These are phyloP conservation scores for Trichothecium sympodiale DNA, from an alignment of 2,329 filamentous ascomycete genomes.

Conservation along the genomic window DNA sequence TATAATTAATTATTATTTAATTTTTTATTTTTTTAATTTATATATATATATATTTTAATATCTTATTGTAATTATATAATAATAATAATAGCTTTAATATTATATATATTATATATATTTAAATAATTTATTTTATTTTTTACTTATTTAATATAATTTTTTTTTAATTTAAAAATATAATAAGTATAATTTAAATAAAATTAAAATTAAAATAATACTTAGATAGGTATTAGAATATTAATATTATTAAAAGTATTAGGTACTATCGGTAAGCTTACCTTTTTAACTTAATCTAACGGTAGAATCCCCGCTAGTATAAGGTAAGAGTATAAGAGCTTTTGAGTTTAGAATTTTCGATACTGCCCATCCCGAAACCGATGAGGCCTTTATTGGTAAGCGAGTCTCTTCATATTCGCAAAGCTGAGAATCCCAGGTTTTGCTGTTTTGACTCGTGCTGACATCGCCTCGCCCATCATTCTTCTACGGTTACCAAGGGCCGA, in stretches of 20 bases:
- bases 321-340: not conserved
- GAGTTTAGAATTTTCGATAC: too few relatives aligned
- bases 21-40: too few relatives aligned
- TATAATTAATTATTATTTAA: constrained; percentile 1
- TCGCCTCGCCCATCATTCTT: too few relatives aligned
- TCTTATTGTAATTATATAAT: not conserved
- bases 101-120: not conserved
- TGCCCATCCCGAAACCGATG: too few relatives aligned
- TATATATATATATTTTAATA: constrained; percentile 1
- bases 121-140: not conserved
- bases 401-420: too few relatives aligned
- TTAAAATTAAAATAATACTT: not conserved
- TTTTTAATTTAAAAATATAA: not conserved
- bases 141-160: not conserved
- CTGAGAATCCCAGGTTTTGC: too few relatives aligned
- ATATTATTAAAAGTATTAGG: too few relatives aligned
- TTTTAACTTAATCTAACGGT: not conserved
- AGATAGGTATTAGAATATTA: constrained; percentile 1
- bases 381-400: too few relatives aligned
- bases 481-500: too few relatives aligned
- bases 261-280: not conserved
- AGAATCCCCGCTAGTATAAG: not conserved
- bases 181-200: not conserved
- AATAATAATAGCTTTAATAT: not conserved
- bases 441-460: too few relatives aligned